Evolutionary conservation across 768 basidiomycete genomes (phyloP).

Genomic region (Tubosaeta brunneosetosa): DNA sequence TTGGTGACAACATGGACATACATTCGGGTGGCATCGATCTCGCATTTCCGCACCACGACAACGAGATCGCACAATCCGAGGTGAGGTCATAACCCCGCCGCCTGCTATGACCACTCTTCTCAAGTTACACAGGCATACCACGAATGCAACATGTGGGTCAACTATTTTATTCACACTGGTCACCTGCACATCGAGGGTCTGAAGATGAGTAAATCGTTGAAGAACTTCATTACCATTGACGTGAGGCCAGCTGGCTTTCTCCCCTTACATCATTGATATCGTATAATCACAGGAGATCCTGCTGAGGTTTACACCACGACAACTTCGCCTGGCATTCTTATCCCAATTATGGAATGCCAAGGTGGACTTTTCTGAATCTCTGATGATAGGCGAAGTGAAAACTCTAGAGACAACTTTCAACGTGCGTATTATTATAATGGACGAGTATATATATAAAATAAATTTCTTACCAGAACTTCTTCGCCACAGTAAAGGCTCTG

Average conservation of each 20-base stretch:
- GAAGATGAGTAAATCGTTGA: conserved; percentile 99
- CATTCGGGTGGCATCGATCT: conserved; percentile 97
- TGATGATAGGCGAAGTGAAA: conserved; percentile 86
- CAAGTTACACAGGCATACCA: conserved; percentile 73
- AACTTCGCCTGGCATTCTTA: conserved; percentile 88
- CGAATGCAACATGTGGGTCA: conserved; percentile 89
- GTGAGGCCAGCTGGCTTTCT: conserved; percentile 40
- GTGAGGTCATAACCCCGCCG: conserved; percentile 35
- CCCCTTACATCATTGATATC: background rate
- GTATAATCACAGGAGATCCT: conserved; percentile 67
- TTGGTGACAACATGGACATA: conserved; percentile 92
- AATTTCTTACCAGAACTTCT: conserved; percentile 73
- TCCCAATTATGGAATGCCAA: conserved; percentile 89
- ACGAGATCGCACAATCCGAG: conserved; percentile 97
- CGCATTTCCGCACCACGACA: conserved; percentile 99
- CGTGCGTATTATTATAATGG: conserved; percentile 42
- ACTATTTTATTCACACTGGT: conserved; percentile 97
- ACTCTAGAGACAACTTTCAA: conserved; percentile 81
- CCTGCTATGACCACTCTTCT: conserved; percentile 1
- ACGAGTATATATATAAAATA: conserved; percentile 1
- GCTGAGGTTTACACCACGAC: conserved; percentile 74
- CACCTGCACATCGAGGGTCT: conserved; percentile 97
- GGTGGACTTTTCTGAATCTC: conserved; percentile 88
- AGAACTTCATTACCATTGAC: conserved; percentile 98
- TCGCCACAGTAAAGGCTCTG: conserved; percentile 80